These are phyloP conservation scores for Hanseniaspora uvarum DNA, from an alignment of 1,139 yeast genomes.

Conservation along the genomic window DNA sequence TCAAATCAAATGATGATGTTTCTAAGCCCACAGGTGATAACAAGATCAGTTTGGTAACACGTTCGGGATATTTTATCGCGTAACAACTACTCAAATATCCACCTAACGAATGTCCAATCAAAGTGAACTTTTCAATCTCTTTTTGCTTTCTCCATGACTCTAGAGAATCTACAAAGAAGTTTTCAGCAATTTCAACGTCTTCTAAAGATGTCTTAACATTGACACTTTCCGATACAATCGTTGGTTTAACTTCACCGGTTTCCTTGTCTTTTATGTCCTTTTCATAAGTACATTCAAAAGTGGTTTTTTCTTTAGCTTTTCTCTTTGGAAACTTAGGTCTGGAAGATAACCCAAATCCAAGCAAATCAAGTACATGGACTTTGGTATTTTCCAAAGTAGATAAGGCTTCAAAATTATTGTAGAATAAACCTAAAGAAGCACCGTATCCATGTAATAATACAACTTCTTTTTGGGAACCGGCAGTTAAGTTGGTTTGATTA, in stretches of 20 bases:
- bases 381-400: constrained; percentile 39
- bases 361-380: constrained; percentile 53
- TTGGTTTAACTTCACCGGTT: constrained; percentile 25
- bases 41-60: constrained; percentile 49
- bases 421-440: constrained; percentile 55
- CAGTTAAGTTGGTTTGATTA: constrained; percentile 28
- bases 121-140: constrained; percentile 44
- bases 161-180: constrained; percentile 61
- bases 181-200: constrained; percentile 38
- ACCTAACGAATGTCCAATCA: constrained; percentile 84
- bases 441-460: constrained; percentile 64
- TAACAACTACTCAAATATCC: constrained; percentile 70
- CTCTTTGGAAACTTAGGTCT: constrained; percentile 43
- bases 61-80: constrained; percentile 55
- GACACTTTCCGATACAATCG: neutral
- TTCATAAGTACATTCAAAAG: constrained; percentile 23
- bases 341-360: constrained; percentile 63
- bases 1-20: constrained; percentile 33
- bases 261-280: constrained; percentile 22
- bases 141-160: constrained; percentile 63
- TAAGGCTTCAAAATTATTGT: constrained; percentile 47
- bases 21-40: constrained; percentile 66
- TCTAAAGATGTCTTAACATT: constrained; percentile 22
- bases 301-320: constrained; percentile 28
- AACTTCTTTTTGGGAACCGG: constrained; percentile 38